These are phyloP conservation scores for Septoria linicola DNA, from an alignment of 2,329 filamentous ascomycete genomes.

Conservation along the genomic window DNA sequence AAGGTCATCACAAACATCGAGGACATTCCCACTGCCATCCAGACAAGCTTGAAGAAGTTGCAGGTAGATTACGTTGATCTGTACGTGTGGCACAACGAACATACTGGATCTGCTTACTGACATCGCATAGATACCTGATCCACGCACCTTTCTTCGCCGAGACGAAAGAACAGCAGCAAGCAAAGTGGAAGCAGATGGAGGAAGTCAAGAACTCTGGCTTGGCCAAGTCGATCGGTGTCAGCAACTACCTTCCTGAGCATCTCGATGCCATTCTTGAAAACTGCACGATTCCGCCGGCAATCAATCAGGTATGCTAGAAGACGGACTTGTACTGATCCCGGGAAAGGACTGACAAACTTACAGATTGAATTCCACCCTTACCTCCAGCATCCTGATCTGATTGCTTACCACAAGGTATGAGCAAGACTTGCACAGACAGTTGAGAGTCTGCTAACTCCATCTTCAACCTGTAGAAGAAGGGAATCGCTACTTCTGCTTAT, in stretches of 20 bases:
- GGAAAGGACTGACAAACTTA: background rate
- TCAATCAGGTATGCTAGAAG: conserved; percentile 57
- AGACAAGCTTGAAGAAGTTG: conserved; percentile 59
- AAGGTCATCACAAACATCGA: conserved; percentile 56
- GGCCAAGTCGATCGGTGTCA: conserved; percentile 61
- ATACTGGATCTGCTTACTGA: background rate
- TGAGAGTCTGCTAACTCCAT: too few species aligned
- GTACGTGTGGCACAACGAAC: conserved; percentile 38
- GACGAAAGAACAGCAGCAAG: conserved; percentile 55
- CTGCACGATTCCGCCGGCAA: conserved; percentile 57
- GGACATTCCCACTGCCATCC: conserved; percentile 57
- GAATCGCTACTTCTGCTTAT: conserved; percentile 51
- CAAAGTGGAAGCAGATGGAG: conserved; percentile 62
- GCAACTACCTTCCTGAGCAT: conserved; percentile 58
- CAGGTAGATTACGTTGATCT: conserved; percentile 62
- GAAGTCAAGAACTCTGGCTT: conserved; percentile 56
- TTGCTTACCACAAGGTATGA: conserved; percentile 50
- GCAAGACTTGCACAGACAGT: too few species aligned
- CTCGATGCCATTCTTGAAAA: conserved; percentile 55
- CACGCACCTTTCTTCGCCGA: conserved; percentile 60
- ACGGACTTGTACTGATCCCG: background rate
- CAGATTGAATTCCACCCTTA: conserved; percentile 66
- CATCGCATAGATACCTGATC: conserved; percentile 50
- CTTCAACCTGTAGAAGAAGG: conserved; percentile 35
- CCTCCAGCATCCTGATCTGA: conserved; percentile 60